Base-by-base conservation (phyloP, 352 stramenopile genomes). In the Phytophthora brassicae region DNA sequence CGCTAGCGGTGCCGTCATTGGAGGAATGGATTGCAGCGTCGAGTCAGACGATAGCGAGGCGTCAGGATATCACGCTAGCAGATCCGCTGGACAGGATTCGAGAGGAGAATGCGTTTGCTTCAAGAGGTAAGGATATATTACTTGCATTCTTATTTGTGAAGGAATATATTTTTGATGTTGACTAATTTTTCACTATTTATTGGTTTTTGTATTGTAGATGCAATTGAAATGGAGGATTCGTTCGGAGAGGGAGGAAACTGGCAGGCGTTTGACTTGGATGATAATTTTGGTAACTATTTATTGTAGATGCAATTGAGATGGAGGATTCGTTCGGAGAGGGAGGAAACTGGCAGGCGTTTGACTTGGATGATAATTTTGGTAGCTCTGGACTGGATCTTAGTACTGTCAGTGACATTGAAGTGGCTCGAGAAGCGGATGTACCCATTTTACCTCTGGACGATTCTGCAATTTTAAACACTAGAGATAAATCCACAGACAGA, bases 61-160 rank as follows among this genome's bases (percentile, higher is more conserved):
- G 82, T 0, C 81, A 94, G 56, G 87, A 96, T 49, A 96, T 96
- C 50, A 95, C 84, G 24, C 70, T 96, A 19, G 84, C 84, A 0
- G 78, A 95, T 44, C 74, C 83, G 41, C 54, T 90, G 17, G 70
- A 88, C 17, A 64, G 69, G 36, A 45, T 74, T 49, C 69, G 66
- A 23, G 68, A 88, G 58, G 70, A 84, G n/a, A 73, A 80, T 23
- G 81, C 74, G 9, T 64, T 88, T 6, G 70, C 54, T 11, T 77
- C 84, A 13, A 59, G 72, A 74, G 84, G 85, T 92, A 56, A 7
- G 19, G 26, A n/a, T n/a, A n/a, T n/a, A n/a, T n/a, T 31, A 9
- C 8, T 31, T 31, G 26, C 8, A 8, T 4, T 31, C 26, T 31
- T 31, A 31, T 31, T 31, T 31, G 26, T 31, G 13, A 35, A 20